Percentiles rank a stretch among this genome's conserved stretches.
Evolutionary conservation across 1,284 basidiomycete genomes (phyloP).

Genomic region (Trichosporon inkin): DNA sequence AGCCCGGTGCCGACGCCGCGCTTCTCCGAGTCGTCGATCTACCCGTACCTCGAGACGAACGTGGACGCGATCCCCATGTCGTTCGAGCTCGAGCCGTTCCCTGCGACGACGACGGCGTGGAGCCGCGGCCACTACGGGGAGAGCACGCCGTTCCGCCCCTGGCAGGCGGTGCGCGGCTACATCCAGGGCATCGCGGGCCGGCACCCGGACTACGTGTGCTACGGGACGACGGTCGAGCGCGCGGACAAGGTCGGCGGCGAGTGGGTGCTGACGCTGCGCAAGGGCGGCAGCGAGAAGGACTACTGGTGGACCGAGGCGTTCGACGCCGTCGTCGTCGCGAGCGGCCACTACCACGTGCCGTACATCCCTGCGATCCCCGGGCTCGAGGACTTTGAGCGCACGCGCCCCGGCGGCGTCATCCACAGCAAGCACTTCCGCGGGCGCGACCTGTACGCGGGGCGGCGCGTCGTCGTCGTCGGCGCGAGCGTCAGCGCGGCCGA

Average conservation of each 20-base stretch:
- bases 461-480: constrained; percentile 18
- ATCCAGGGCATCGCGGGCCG: constrained; percentile 39
- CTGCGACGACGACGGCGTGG: neutral
- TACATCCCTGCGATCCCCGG: constrained; percentile 52
- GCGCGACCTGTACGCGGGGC: neutral
- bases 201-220: constrained; percentile 51
- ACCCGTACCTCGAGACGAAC: constrained; percentile 19
- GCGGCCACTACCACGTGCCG: constrained; percentile 54
- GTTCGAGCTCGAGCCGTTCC: constrained; percentile 14
- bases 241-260: constrained; percentile 48
- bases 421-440: constrained; percentile 38
- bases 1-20: neutral
- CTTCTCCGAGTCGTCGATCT: constrained; percentile 12
- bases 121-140: neutral
- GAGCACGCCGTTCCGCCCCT: constrained; percentile 15
- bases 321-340: constrained; percentile 54
- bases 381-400: constrained; percentile 48
- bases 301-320: constrained; percentile 47
- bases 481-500: constrained; percentile 13
- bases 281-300: constrained; percentile 48
- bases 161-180: constrained; percentile 20
- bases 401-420: constrained; percentile 47
- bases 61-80: constrained; percentile 12
- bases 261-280: constrained; percentile 39
- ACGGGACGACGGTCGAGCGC: constrained; percentile 56